phyloP scores from a whole-genome alignment of 2,329 filamentous ascomycete species.

The Paecilomyces dactylethromorphus region DNA sequence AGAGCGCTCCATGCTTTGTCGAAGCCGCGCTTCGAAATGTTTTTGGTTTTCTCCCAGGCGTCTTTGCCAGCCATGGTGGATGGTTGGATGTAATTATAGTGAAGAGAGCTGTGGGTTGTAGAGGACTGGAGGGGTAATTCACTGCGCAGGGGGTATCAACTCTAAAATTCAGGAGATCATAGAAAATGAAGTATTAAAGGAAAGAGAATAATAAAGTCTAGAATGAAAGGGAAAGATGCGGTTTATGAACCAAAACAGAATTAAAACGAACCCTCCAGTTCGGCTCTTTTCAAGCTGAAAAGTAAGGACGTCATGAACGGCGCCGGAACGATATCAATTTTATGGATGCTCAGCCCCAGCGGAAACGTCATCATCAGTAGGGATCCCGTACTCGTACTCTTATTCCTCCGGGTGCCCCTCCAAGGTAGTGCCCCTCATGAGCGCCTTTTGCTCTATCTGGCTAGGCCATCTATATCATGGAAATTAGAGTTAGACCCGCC shows the following conservation, averaged over 20 bases:
- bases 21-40: slow-evolving; percentile 55
- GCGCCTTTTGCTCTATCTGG: background rate
- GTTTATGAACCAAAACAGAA: too few relatives aligned
- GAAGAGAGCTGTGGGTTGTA: background rate
- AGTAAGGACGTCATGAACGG: background rate
- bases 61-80: slow-evolving; percentile 41
- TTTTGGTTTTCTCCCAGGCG: slow-evolving; percentile 41
- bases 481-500: background rate
- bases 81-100: background rate
- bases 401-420: background rate
- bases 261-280: too few relatives aligned
- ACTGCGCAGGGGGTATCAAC: too few relatives aligned
- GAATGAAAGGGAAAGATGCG: too few relatives aligned
- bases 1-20: slow-evolving; percentile 64
- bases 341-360: background rate
- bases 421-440: background rate
- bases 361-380: background rate
- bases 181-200: too few relatives aligned
- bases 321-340: background rate
- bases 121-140: background rate
- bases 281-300: background rate
- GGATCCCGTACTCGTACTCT: background rate
- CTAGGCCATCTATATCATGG: background rate
- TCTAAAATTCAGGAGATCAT: too few relatives aligned
- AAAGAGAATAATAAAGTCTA: too few relatives aligned